phyloP scores from a whole-genome alignment of 192 early-diverging fungal species.

The Globomyces pollinis-pini region DNA sequence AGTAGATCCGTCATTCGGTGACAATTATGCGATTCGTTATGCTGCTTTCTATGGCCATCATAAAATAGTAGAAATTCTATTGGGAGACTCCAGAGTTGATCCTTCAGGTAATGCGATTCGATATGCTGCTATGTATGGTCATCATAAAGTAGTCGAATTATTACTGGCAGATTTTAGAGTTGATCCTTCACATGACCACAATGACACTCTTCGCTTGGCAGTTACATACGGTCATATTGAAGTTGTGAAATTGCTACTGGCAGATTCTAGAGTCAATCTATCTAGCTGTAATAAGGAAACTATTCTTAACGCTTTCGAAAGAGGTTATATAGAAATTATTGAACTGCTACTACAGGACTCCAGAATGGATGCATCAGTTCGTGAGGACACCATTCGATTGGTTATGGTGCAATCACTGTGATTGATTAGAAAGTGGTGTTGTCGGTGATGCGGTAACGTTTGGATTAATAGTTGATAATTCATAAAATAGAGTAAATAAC shows the following conservation, averaged over 20 bases:
- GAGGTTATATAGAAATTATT: neutral
- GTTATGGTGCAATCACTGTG: too few relatives aligned
- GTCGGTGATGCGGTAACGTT: too few relatives aligned
- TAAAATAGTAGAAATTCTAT: neutral
- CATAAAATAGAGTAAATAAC: too few relatives aligned
- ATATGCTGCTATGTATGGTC: neutral
- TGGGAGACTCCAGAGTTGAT: neutral
- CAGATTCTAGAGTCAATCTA: neutral
- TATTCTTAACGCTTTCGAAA: neutral
- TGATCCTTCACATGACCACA: neutral
- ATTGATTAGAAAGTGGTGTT: too few relatives aligned
- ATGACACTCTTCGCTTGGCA: neutral
- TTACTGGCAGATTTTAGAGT: neutral
- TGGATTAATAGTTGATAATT: too few relatives aligned
- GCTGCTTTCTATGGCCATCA: neutral
- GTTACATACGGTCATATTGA: neutral
- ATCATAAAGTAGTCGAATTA: neutral
- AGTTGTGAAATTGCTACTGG: neutral
- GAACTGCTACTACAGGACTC: constrained; percentile 1
- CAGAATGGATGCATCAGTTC: neutral
- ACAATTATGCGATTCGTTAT: neutral
- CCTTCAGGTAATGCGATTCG: neutral
- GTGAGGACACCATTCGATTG: too few relatives aligned
- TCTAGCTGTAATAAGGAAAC: neutral
- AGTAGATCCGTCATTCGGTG: neutral